Evolutionary conservation across 352 stramenopile species (phyloP).

Genomic region (Elongisporangium prolatum): DNA sequence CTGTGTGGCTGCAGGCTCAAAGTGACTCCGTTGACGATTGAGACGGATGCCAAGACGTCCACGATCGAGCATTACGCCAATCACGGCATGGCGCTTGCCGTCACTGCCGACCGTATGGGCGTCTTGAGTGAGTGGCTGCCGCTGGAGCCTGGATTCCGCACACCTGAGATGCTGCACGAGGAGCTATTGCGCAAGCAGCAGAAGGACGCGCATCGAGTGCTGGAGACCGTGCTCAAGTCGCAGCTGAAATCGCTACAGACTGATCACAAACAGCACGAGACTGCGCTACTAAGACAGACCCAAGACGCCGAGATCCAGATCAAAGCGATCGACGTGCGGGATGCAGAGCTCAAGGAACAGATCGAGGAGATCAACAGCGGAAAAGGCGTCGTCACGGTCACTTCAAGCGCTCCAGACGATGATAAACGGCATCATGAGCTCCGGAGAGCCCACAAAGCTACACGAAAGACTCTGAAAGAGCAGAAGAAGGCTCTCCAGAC

Average conservation of each 20-base stretch:
- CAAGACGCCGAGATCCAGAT: slow-evolving; percentile 14
- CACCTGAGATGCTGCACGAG: slow-evolving; percentile 11
- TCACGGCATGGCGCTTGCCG: slow-evolving; percentile 32
- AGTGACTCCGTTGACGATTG: background rate
- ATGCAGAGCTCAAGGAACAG: slow-evolving; percentile 27
- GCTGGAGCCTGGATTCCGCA: slow-evolving; percentile 10
- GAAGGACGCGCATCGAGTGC: slow-evolving; percentile 21
- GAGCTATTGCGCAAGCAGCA: slow-evolving; percentile 32
- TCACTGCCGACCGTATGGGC: slow-evolving; percentile 26
- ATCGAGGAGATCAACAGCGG: slow-evolving; percentile 68
- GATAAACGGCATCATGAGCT: slow-evolving; percentile 25
- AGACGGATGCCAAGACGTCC: background rate
- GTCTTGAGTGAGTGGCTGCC: slow-evolving; percentile 17
- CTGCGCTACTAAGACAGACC: slow-evolving; percentile 13
- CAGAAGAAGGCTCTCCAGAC: slow-evolving; percentile 25
- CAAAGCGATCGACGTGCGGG: slow-evolving; percentile 16
- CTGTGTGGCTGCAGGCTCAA: slow-evolving; percentile 15
- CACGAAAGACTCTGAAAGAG: slow-evolving; percentile 37
- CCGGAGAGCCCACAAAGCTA: slow-evolving; percentile 33
- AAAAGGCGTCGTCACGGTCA: slow-evolving; percentile 8
- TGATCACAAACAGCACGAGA: slow-evolving; percentile 8
- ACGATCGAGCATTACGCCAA: slow-evolving; percentile 4
- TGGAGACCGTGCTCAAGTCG: slow-evolving; percentile 20
- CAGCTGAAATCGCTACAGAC: slow-evolving; percentile 13
- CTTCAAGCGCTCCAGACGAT: background rate